Evolutionary conservation across 2,329 filamentous ascomycete genomes (phyloP), one percentile per base, ranked within the genome.

Genomic region (Mariannaea elegans): DNA sequence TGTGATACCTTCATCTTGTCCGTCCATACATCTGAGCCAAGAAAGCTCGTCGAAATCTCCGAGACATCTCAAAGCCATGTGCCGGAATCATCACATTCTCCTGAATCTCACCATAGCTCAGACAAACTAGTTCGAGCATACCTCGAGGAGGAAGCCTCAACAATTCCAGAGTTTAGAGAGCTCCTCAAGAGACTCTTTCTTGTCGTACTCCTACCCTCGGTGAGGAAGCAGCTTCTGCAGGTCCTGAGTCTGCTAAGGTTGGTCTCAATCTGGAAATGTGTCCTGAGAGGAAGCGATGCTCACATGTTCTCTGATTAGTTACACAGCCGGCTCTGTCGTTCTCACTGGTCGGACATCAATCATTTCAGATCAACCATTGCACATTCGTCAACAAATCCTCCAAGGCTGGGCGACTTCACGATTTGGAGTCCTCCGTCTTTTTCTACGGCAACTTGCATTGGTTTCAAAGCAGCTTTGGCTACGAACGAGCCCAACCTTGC

Each of bases 1-100:
- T 56, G 53, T 21, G 53, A 56, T 34, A 45, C 53, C 36, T 44
- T 56, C 5, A 56, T 56, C 24, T 34, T 27, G 12, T 32, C 53
- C 1, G 8, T 56, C 23, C 18, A 56, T 21, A 19, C 41, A 2
- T 3, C 31, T 10, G 18, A 31, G 23, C 36, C 36, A 3, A 13
- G 13, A 13, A 44, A 41, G 3, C 14, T 12, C n/a, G 19, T 42
- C 10, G 44, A 10, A 2, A 16, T 4, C 27, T 27, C 44, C 27
- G 23, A 36, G 36, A 9, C 29, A 7, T 18, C 4, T 9, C 44
- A 27, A 18, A 13, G 14, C 8, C 9, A 19, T 18, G 14, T 5
- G 12, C n/a, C 14, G 3, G 27, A 19, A 29, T 13, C 13, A 14
- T 10, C 7, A 9, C 41, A 34, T 14, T 9, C 36, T 13, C 18